Evolutionary conservation across 176 grass and related monocot genomes (phyloP), one percentile per base, ranked within the genome.

Genomic region (Triticum turgidum): DNA sequence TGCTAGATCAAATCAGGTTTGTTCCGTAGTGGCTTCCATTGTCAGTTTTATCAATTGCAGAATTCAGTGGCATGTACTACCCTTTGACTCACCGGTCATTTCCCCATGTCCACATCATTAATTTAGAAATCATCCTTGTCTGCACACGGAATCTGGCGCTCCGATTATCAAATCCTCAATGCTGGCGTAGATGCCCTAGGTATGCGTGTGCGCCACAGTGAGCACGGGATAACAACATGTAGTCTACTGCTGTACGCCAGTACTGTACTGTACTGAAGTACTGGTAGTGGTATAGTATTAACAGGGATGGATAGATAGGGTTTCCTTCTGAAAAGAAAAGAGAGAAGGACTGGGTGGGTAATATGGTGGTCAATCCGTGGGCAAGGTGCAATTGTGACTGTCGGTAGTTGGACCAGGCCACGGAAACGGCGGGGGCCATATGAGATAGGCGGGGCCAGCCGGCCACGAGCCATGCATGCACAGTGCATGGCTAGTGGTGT

Each of bases 1-100:
- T 61, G 75, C 85, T 64, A 77, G 77, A 88, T 91, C 86, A 91
- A 77, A 88, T 88, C 89, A 77, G 77, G 88, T 88, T 77, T 91
- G 90, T 82, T 88, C 78, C n/a, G 33, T 82, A 73, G 82, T 84
- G 78, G 71, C 90, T 88, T 91, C 82, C 76, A 69, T 15, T 82
- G 86, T 59, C 78, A 88, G 70, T 82, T 59, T 85, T 70, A 77
- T 79, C 80, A 74, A 87, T 90, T 85, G 14, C 39, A 72, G 80
- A 82, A 85, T 91, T 9, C 71, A 78, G 78, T 56, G 76, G 73
- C 69, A 85, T 77, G 58, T 11, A 44, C 10, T 10, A 38, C 42
- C 71, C 69, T 88, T 85, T 72, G 82, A 91, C 86, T 70, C 64
- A 71, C 75, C 29, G 7, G 74, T 83, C 85, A 84, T 69, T 61